Base-by-base conservation (phyloP, 2,329 filamentous ascomycete species). In the Fusarium chlamydosporum region DNA sequence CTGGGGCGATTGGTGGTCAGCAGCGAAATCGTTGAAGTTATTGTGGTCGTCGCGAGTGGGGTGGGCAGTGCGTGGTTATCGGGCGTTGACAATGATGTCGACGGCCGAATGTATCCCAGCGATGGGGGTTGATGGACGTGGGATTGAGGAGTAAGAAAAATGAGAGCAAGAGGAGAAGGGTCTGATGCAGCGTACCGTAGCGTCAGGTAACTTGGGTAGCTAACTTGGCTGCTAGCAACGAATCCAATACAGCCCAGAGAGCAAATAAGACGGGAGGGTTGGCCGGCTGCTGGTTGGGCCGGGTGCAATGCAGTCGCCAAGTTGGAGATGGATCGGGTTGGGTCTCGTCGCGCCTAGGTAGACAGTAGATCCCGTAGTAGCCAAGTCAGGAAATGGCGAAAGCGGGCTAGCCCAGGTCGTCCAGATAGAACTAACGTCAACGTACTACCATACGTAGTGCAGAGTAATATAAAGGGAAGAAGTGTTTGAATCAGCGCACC, bases 221-320 rank as follows among this genome's bases (percentile, higher is more conserved):
- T 63, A 56, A 41, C 27, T 46, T 51, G 47, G 58, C 37, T 63
- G 52, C 61, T 70, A 70, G 67, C 60, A 60, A 60, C 48, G 47
- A 53, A 57, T 63, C 43, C 58, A 56, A 64, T 37, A 37, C 45
- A 65, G 61, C n/a, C 27, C 46, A 62, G 33, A 45, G 58, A 61
- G 23, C 31, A 61, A 56, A 43, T 52, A 26, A 29, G 56, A 61
- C 37, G 37, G 16, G 56, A 55, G 50, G 67, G 58, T 53, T 64
- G 67, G 65, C 56, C 54, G 59, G 65, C 50, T 65, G 66, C 54
- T 70, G 62, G 61, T 70, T 70, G 62, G 67, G 61, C 58, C 62
- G 65, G 61, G 58, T 60, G 71, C 62, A 69, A 64, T 71, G 67
- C 58, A 71, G 68, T 72, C 64, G 56, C 67, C 50, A 61, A 73